phyloP scores from a whole-genome alignment of 208 protist species.

The Leishmania martiniquensis region DNA sequence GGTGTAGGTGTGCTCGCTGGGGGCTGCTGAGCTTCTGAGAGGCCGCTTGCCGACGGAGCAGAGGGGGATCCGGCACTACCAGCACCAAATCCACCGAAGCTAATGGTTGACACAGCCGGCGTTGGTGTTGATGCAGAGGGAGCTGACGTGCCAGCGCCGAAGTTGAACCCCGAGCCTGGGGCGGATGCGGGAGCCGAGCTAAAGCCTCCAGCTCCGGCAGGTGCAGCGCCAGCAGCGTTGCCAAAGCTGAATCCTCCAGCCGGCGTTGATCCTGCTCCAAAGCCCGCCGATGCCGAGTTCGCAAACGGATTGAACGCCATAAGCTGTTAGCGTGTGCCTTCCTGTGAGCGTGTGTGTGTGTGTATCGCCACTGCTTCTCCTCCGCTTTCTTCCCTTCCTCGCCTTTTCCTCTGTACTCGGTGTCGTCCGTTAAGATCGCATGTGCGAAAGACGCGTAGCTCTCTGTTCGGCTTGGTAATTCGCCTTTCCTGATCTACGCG shows the following conservation, averaged over 20 bases:
- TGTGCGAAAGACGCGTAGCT: too few species aligned
- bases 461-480: background rate
- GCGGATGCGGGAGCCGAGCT: background rate
- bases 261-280: background rate
- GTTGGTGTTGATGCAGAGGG: background rate
- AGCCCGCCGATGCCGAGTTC: background rate
- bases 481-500: background rate
- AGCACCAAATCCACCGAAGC: conserved; percentile 9
- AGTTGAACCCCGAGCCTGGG: conserved; percentile 1
- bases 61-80: background rate
- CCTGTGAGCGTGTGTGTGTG: background rate
- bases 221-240: background rate
- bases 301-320: conserved; percentile 23
- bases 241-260: conserved; percentile 4
- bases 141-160: background rate
- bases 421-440: background rate
- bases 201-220: background rate
- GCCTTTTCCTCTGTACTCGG: background rate
- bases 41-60: background rate
- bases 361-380: background rate
- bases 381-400: background rate
- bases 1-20: conserved; percentile 4
- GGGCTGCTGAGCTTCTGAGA: conserved; percentile 16
- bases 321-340: too few species aligned
- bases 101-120: background rate